Conservation (phyloP, 257 asterid genomes). For the Verbascum thapsus region DNA sequence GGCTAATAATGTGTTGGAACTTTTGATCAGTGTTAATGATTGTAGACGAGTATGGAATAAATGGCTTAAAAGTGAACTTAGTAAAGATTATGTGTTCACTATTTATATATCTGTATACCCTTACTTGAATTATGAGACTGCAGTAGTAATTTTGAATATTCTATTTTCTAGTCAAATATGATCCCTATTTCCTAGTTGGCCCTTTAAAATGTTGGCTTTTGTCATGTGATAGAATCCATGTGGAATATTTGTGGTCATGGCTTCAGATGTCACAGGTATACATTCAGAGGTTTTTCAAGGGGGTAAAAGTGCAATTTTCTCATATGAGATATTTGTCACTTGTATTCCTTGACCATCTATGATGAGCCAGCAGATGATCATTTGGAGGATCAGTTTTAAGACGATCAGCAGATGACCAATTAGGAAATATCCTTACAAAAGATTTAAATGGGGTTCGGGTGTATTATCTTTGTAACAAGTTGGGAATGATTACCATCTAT, state of each 20-base stretch:
- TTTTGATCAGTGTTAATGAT: slow-evolving; percentile 19
- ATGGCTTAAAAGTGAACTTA: slow-evolving; percentile 8
- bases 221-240: slow-evolving; percentile 6
- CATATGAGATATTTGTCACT: not conserved
- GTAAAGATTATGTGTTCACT: not conserved
- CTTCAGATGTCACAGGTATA: slow-evolving; percentile 17
- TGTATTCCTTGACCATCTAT: not conserved
- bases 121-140: slow-evolving; percentile 18
- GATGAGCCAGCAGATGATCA: slow-evolving; percentile 2
- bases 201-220: not conserved
- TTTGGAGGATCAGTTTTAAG: not conserved
- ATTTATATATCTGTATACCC: not conserved
- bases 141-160: not conserved
- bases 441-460: too few species aligned
- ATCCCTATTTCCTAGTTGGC: not conserved
- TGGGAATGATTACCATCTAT: too few species aligned
- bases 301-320: not conserved
- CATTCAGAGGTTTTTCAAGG: not conserved
- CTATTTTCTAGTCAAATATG: not conserved
- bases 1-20: not conserved
- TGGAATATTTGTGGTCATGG: slow-evolving; percentile 9
- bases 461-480: too few species aligned
- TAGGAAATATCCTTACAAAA: too few species aligned
- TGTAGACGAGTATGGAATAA: not conserved
- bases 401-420: too few species aligned